Base-by-base conservation (phyloP, 257 asterid genomes). In the Solanum clarkiae region DNA sequence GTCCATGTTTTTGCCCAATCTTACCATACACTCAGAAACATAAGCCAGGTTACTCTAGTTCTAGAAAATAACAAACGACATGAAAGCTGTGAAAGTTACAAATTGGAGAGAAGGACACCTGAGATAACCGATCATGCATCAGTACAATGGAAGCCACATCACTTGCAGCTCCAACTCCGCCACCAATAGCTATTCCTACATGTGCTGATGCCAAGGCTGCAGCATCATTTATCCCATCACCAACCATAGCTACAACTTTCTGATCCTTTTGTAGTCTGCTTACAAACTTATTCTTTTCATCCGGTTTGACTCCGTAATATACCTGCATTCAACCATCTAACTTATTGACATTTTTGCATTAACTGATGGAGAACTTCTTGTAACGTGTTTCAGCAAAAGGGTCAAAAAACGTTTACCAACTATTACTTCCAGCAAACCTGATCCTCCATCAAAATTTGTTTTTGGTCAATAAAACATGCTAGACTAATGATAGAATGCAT, bases 91-190 rank as follows among this genome's bases (percentile, higher is more conserved):
- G 83, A 6, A 51, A 79, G 49, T 79, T 53, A 65, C 65, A 15
- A 79, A 79, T 49, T 53, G 22, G 66, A 79, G 49, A 53, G 66
- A 29, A 51, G 79, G 54, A 70, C 70, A 97, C 99, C 98, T 97
- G 99, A 85, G 98, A 92, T 87, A 97, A 88, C 85, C 93, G 93
- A 87, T 95, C 93, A 85, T 93, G 99, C 98, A 97, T 95, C 86
- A 97, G 94, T 88, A 97, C 98, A 86, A 97, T 90, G 26, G 98
- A 95, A 80, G 99, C 92, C 81, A 93, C 99, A 88, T 97, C 99
- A 87, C 98, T 94, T 75, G 99, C 99, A 87, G 98, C 99, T 84
- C 98, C 98, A 26, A 93, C 99, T 86, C 98, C 98, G 10, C 98
- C 97, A 69, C 96, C 98, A 69, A 97, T 93, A 68, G 99, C 99